Evolutionary conservation across 192 early-diverging fungal genomes (phyloP), one percentile per base, ranked within the genome.

Genomic region (Radiomyces spectabilis): DNA sequence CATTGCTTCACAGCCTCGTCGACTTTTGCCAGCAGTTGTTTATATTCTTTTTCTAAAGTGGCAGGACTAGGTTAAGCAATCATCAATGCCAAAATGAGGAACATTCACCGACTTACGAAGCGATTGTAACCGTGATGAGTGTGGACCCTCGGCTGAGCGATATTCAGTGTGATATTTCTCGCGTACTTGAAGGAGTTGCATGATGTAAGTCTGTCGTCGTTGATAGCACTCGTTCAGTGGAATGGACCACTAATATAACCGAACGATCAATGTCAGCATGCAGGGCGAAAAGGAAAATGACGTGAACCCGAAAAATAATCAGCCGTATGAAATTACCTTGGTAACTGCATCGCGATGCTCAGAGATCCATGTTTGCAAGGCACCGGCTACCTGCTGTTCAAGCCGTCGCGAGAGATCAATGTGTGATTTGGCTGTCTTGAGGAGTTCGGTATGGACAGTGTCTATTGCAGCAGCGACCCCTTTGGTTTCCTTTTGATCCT

Each of bases 31-130:
- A 55, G 41, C 5, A 55, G 32, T 7, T 33, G 18, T 15, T 34
- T 42, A 24, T 62, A 62, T 32, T 62, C 41, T 1, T 54, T 30
- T 19, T 62, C 60, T 62, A 55, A 32, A 10, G n/a, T 29, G 30
- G 24, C 24, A 26, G 30, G 30, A 10, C 15, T 48, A 31, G 21
- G 5, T 27, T 25, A 21, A 26, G 42, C 15, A 6, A 26, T 21
- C 46, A 30, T n/a, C n/a, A n/a, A n/a, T n/a, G n/a, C n/a, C n/a
- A n/a, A n/a, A n/a, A n/a, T n/a, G n/a, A n/a, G n/a, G n/a, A n/a
- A n/a, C n/a, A n/a, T n/a, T n/a, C n/a, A n/a, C n/a, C n/a, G n/a
- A n/a, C 46, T 48, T 48, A 48, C 46, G 46, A 15, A 48, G 0
- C 4, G 29, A 15, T 12, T 21, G 15, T 15, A 21, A 15, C 30